These are phyloP conservation scores for Fusarium sambucinum DNA, from an alignment of 2,329 filamentous ascomycete genomes.

Conservation along the genomic window DNA sequence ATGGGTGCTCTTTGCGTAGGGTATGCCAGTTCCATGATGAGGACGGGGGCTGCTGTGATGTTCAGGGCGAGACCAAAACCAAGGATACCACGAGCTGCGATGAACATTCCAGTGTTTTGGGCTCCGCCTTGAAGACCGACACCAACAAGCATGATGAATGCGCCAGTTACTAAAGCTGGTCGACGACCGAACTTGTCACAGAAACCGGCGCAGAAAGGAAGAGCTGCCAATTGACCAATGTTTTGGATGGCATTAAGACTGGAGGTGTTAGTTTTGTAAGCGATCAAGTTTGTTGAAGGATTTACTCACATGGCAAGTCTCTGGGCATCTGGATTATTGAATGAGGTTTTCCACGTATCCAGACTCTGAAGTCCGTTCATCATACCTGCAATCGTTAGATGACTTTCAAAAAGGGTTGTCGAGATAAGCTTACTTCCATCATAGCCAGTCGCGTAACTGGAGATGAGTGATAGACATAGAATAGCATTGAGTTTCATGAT, in stretches of 20 bases:
- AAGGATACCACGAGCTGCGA: slow-evolving; percentile 17
- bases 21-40: slow-evolving; percentile 23
- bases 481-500: slow-evolving; percentile 25
- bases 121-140: slow-evolving; percentile 23
- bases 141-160: slow-evolving; percentile 17
- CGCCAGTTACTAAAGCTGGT: slow-evolving; percentile 1
- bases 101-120: slow-evolving; percentile 20
- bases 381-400: background rate
- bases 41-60: slow-evolving; percentile 16
- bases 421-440: slow-evolving; percentile 16
- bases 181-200: slow-evolving; percentile 20
- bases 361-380: slow-evolving; percentile 22
- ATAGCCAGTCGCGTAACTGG: slow-evolving; percentile 20
- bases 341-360: slow-evolving; percentile 18
- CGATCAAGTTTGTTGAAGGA: too few relatives aligned
- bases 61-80: slow-evolving; percentile 16
- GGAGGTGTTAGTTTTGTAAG: rapidly evolving
- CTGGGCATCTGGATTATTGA: slow-evolving; percentile 14
- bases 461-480: slow-evolving; percentile 23
- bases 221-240: slow-evolving; percentile 17
- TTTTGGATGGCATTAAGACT: slow-evolving; percentile 25
- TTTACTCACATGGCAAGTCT: slow-evolving; percentile 21
- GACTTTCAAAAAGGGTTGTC: rapidly evolving
- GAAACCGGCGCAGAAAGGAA: slow-evolving; percentile 21
- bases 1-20: slow-evolving; percentile 21